Conservation (phyloP, 176 grass and related monocot species). For the Bothriochloa decipiens region DNA sequence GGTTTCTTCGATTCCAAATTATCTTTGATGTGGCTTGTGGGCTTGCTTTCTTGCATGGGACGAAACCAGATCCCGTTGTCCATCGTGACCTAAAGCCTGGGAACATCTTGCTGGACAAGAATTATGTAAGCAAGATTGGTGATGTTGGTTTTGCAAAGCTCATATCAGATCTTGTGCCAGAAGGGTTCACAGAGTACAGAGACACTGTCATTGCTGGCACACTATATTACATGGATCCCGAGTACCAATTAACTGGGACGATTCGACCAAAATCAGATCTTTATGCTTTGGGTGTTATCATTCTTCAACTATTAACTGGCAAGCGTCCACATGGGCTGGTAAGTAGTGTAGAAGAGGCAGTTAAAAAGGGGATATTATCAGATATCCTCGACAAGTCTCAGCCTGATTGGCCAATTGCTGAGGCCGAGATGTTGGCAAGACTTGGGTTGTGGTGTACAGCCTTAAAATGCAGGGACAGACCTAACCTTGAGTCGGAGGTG, state of each 20-base stretch:
- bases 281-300: slow-evolving; percentile 75
- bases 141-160: slow-evolving; percentile 87
- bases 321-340: slow-evolving; percentile 71
- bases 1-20: slow-evolving; percentile 75
- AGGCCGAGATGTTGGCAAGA: slow-evolving; percentile 71
- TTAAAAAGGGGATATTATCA: slow-evolving; percentile 46
- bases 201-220: slow-evolving; percentile 84
- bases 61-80: slow-evolving; percentile 86
- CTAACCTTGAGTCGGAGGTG: slow-evolving; percentile 66
- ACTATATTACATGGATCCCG: slow-evolving; percentile 89
- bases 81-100: slow-evolving; percentile 94
- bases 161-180: slow-evolving; percentile 71
- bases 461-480: slow-evolving; percentile 75
- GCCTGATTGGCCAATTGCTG: slow-evolving; percentile 65
- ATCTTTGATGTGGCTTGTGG: slow-evolving; percentile 79
- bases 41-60: slow-evolving; percentile 79
- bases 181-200: slow-evolving; percentile 84
- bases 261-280: slow-evolving; percentile 92
- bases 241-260: slow-evolving; percentile 90
- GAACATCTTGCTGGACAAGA: slow-evolving; percentile 87
- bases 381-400: slow-evolving; percentile 60
- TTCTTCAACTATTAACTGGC: slow-evolving; percentile 74
- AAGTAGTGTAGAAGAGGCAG: slow-evolving; percentile 49
- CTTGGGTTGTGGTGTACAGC: slow-evolving; percentile 67
- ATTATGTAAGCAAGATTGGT: slow-evolving; percentile 86